Evolutionary conservation across 805 yeast species (phyloP), one percentile per base, ranked within the genome.

Genomic region (Ogataea polymorpha): DNA sequence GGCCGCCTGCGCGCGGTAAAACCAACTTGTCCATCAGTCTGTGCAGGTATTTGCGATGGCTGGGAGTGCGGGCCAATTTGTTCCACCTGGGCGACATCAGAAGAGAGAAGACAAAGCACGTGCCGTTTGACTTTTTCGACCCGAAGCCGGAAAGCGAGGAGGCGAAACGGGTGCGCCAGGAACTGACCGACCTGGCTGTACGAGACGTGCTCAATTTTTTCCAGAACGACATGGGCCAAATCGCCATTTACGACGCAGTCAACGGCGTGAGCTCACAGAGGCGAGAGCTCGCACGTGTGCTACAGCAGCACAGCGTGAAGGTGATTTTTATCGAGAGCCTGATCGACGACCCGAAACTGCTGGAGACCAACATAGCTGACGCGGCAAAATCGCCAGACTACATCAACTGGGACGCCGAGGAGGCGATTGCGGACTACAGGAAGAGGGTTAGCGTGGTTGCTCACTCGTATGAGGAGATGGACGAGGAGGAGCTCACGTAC

Each of bases 1-100:
- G 99, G 0, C 71, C 90, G 45, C 98, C 99, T 2, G 98, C 96
- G 1, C 74, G 98, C 35, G 97, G 98, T 2, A 93, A 93, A 61
- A 93, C 99, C 1, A 88, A 89, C 59, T 71, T 91, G 37, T 84
- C 96, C 5, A 97, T 91, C 28, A 82, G 96, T 11, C 72, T 93
- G 49, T 88, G 96, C 4, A 75, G 99, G 44, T 93, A 90, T 62
- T 70, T 95, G 51, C 75, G 97, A 54, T 93, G 99, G 99, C 70
- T 93, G 32, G 99, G 99, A 5, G 98, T 93, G 15, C 82, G 86
- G 56, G 82, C 96, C 2, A 90, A 88, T 54, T 79, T 88, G 21
- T 91, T 87, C 67, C 98, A 91, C 63, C 75, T 90, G 46, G 93
- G 96, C 17, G 95, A 93, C 61, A 91, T 90, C 58, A 75, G 97